phyloP scores from a whole-genome alignment of 257 asterid genomes.

The Marsdenia floribunda region DNA sequence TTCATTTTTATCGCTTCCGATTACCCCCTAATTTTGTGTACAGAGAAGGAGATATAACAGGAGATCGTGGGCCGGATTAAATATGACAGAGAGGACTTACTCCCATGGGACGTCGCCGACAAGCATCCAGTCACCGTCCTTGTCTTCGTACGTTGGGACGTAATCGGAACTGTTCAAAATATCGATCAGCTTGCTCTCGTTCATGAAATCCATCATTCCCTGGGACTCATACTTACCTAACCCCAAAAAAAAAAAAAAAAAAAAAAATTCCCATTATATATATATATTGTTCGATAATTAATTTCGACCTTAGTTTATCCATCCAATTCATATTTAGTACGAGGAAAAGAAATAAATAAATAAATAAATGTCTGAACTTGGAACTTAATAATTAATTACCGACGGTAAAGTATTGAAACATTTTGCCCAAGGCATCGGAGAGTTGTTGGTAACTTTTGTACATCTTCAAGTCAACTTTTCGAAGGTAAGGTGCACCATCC shows the following conservation, averaged over 20 bases:
- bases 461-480: conserved; percentile 71
- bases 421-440: conserved; percentile 61
- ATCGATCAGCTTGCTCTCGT: conserved; percentile 69
- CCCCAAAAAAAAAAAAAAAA: too few species aligned
- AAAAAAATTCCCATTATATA: too few species aligned
- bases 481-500: conserved; percentile 90
- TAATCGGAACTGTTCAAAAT: conserved; percentile 60
- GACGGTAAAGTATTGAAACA: conserved; percentile 64
- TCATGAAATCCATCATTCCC: conserved; percentile 75
- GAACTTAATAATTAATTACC: conserved; percentile 21
- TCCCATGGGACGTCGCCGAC: conserved; percentile 85
- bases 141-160: conserved; percentile 79
- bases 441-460: conserved; percentile 58
- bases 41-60: background rate
- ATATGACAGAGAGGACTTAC: conserved; percentile 32
- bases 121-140: conserved; percentile 88
- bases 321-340: too few species aligned
- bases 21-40: too few species aligned
- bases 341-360: too few species aligned
- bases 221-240: conserved; percentile 54
- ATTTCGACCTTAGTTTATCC: too few species aligned
- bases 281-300: too few species aligned
- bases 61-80: background rate
- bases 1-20: too few species aligned
- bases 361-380: too few species aligned